Conservation (phyloP, 345 rosid genomes). For the Corchorus olitorius region DNA sequence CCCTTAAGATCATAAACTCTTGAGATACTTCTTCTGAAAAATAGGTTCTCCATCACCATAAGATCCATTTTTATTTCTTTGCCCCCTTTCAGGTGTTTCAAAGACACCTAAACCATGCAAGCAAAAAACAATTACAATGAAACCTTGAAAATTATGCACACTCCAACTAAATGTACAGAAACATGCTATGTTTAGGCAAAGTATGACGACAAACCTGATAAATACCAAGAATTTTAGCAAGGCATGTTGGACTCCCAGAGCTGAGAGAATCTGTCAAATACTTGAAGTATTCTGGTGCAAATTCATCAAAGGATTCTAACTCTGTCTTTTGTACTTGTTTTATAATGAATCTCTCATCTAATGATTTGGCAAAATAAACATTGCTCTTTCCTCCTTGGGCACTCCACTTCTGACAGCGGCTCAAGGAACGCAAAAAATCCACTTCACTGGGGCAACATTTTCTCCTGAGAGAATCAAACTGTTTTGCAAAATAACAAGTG, state of each 20-base stretch:
- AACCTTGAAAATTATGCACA: not conserved
- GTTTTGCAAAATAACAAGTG: conserved; percentile 84
- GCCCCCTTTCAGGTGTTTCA: conserved; percentile 79
- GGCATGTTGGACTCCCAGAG: conserved; percentile 91
- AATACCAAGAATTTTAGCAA: conserved; percentile 94
- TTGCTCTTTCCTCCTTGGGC: conserved; percentile 99
- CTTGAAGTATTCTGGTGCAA: conserved; percentile 81
- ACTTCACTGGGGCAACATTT: conserved; percentile 80
- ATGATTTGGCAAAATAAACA: conserved; percentile 88
- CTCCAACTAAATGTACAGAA: not conserved
- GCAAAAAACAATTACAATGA: conserved; percentile 19
- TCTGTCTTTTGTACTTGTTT: conserved; percentile 91
- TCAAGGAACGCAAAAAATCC: conserved; percentile 82
- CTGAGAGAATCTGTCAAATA: conserved; percentile 70
- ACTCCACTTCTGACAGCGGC: conserved; percentile 87
- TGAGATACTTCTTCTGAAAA: conserved; percentile 68
- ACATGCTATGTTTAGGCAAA: not conserved
- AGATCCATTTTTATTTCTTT: conserved; percentile 92
- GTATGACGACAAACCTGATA: conserved; percentile 72
- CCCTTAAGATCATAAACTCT: conserved; percentile 95
- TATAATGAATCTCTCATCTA: conserved; percentile 93
- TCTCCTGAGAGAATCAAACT: conserved; percentile 77
- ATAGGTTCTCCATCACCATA: conserved; percentile 99
- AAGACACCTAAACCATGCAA: conserved; percentile 59
- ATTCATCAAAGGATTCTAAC: conserved; percentile 88